These are phyloP conservation scores for Agrocybe chaxingu DNA, from an alignment of 768 basidiomycete genomes.

Conservation along the genomic window DNA sequence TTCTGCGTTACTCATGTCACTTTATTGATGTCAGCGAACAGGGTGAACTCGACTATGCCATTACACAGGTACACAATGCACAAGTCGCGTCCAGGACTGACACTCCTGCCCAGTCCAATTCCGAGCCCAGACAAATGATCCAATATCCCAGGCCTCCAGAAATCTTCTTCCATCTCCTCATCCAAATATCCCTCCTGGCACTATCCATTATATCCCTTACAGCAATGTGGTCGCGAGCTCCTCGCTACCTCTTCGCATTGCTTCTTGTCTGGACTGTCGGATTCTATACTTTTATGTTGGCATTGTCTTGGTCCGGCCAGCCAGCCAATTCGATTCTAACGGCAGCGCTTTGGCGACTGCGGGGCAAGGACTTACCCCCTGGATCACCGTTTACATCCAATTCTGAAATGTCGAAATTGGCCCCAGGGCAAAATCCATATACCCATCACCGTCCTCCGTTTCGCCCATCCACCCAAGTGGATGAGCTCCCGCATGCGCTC, in stretches of 20 bases:
- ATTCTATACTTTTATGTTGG: slow-evolving; percentile 54
- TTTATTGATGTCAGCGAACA: slow-evolving; percentile 27
- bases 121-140: slow-evolving; percentile 14
- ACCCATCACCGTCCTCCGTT: slow-evolving; percentile 66
- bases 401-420: slow-evolving; percentile 8
- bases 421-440: slow-evolving; percentile 51
- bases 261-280: slow-evolving; percentile 60
- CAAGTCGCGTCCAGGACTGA: slow-evolving; percentile 37
- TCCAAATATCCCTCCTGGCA: slow-evolving; percentile 58
- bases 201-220: slow-evolving; percentile 55
- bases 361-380: slow-evolving; percentile 30
- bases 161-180: slow-evolving; percentile 42
- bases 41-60: slow-evolving; percentile 73
- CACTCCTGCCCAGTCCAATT: slow-evolving; percentile 17
- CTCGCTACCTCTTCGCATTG: slow-evolving; percentile 53
- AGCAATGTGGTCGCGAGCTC: slow-evolving; percentile 56
- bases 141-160: slow-evolving; percentile 25
- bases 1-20: slow-evolving; percentile 4
- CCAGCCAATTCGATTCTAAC: slow-evolving; percentile 59
- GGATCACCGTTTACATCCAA: slow-evolving; percentile 37
- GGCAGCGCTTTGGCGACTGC: slow-evolving; percentile 42
- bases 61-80: slow-evolving; percentile 54
- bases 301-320: slow-evolving; percentile 54
- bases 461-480: slow-evolving; percentile 39
- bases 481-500: slow-evolving; percentile 33